Conservation (phyloP, 2,329 filamentous ascomycete species). For the Harringtonia aguacate region DNA sequence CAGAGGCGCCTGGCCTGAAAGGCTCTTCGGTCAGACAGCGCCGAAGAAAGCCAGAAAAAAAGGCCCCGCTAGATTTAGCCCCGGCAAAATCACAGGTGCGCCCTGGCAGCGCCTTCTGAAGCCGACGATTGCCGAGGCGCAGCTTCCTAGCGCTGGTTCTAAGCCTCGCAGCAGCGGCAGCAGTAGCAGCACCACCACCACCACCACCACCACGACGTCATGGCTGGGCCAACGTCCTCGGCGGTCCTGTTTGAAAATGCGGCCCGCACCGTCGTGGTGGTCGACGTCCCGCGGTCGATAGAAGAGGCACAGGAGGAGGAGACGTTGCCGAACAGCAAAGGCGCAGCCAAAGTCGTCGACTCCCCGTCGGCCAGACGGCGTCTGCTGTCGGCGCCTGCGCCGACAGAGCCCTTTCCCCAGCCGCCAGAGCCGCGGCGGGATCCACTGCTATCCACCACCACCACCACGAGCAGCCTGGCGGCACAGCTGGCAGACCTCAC, state of each 20-base stretch:
- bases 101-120: too few relatives aligned
- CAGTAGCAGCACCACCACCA: too few relatives aligned
- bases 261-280: constrained; percentile 38
- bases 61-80: background rate
- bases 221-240: constrained; percentile 8
- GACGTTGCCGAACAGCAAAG: background rate
- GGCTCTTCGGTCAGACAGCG: too few relatives aligned
- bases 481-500: constrained; percentile 45
- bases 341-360: background rate
- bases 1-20: too few relatives aligned
- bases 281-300: constrained; percentile 63
- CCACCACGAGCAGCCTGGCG: constrained; percentile 19
- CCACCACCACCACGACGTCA: background rate
- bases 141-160: too few relatives aligned
- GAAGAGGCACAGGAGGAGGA: constrained; percentile 49
- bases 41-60: too few relatives aligned
- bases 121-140: background rate
- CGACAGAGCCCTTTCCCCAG: constrained; percentile 34
- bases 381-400: constrained; percentile 34
- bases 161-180: too few relatives aligned
- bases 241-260: constrained; percentile 44
- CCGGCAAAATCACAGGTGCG: background rate
- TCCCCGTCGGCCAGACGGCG: constrained; percentile 15
- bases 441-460: constrained; percentile 3
- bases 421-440: constrained; percentile 19